phyloP scores from a whole-genome alignment of 169 alveolate species.

The Besnoitia besnoiti region DNA sequence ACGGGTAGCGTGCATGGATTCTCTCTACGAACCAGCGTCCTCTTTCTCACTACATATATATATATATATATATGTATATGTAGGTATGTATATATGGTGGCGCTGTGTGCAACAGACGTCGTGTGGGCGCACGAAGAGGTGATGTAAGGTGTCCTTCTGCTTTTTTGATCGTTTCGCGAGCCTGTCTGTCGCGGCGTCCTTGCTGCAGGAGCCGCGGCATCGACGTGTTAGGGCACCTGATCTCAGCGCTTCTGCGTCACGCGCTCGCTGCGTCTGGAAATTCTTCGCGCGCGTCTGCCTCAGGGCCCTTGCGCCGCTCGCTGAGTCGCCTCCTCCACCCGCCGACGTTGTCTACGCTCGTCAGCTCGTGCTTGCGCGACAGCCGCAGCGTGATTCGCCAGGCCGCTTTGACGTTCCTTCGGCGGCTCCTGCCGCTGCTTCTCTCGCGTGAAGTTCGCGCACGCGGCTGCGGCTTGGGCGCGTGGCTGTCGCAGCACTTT shows the following conservation, averaged over 20 bases:
- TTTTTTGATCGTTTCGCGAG: no score
- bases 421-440: conserved; percentile 61
- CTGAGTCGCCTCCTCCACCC: conserved; percentile 56
- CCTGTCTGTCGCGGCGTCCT: no score
- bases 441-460: conserved; percentile 5
- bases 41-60: background rate
- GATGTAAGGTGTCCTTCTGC: no score
- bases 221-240: background rate
- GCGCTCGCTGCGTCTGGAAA: no score
- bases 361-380: conserved; percentile 37
- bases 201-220: background rate
- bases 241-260: background rate
- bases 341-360: background rate
- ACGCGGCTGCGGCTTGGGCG: background rate
- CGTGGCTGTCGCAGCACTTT: background rate
- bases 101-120: background rate
- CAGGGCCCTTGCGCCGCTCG: background rate
- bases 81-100: background rate
- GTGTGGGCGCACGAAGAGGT: no score
- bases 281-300: no score
- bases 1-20: background rate
- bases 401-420: conserved; percentile 40
- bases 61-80: no score
- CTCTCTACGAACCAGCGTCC: background rate
- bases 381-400: conserved; percentile 52